Base-by-base conservation (phyloP, 2,329 filamentous ascomycete genomes). In the Ophiostoma populinum region DNA sequence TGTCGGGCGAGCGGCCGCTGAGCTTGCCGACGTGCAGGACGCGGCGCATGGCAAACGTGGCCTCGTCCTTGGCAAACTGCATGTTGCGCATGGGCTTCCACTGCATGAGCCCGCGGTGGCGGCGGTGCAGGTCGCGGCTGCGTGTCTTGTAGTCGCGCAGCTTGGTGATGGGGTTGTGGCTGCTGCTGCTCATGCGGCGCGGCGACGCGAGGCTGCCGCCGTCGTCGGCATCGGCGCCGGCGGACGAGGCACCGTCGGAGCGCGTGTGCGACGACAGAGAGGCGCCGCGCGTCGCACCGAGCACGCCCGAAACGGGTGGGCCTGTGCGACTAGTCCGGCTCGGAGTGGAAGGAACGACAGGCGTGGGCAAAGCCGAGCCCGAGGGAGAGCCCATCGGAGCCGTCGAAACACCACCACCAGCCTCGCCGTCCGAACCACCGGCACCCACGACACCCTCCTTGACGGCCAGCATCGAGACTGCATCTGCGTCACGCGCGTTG, bases 81-180 rank as follows among this genome's bases (percentile, higher is more conserved):
- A 73, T 63, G 51, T 93, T 93, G 26, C 87, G 67, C 51, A 86
- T 80, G 0, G 87, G 86, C 49, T 75, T 80, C 54, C 86, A 95
- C 54, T 95, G 87, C 82, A 94, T 92, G 50, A 93, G 49, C 0
- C 87, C 87, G 9, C 86, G 67, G 46, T 94, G 85, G 57, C 86
- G 83, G 1, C 86, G 70, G 52, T 86, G 78, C 51, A 94, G 64
- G 30, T 80, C 74, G 42, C 78, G 72, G 50, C 76, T 82, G 42
- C 73, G 67, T 38, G 63, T 62, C 46, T 72, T 74, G 51, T 78
- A 72, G 16, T 76, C 66, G 50, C 74, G 74, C 49, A 66, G 62
- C 44, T 65, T 59, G 44, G 61, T 61, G 40, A 71, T 54, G 0
- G 70, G 70, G 43, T 70, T 70, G 46, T 56, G 48, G 38, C 36